phyloP scores from a whole-genome alignment of 768 basidiomycete species.

The Amanita fuliginea region DNA sequence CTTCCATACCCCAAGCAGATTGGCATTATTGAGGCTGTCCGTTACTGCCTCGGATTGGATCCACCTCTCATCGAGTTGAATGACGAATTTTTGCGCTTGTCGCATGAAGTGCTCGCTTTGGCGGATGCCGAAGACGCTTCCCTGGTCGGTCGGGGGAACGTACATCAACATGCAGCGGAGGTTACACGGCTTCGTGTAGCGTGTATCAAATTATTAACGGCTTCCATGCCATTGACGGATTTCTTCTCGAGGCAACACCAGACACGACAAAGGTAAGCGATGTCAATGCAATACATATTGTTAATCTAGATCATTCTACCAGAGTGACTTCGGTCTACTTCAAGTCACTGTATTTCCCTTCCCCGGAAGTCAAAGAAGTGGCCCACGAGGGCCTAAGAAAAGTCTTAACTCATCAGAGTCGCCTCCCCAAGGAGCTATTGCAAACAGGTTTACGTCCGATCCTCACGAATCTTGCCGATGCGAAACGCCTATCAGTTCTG shows the following conservation, averaged over 20 bases:
- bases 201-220: slow-evolving; percentile 86
- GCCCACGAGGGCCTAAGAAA: slow-evolving; percentile 88
- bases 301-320: slow-evolving; percentile 4
- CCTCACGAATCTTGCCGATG: slow-evolving; percentile 94
- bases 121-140: slow-evolving; percentile 93
- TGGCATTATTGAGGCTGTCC: slow-evolving; percentile 94
- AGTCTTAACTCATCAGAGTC: slow-evolving; percentile 81
- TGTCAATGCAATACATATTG: not conserved
- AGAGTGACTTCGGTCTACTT: slow-evolving; percentile 96
- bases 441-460: slow-evolving; percentile 95
- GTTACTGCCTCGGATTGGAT: slow-evolving; percentile 82
- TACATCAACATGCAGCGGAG: slow-evolving; percentile 70
- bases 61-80: slow-evolving; percentile 88
- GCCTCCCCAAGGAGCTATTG: slow-evolving; percentile 88
- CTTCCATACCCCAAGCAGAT: slow-evolving; percentile 93
- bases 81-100: slow-evolving; percentile 81
- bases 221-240: slow-evolving; percentile 91
- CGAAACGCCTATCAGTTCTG: slow-evolving; percentile 84
- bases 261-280: slow-evolving; percentile 67
- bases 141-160: slow-evolving; percentile 61
- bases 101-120: slow-evolving; percentile 89
- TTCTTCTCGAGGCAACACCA: slow-evolving; percentile 80
- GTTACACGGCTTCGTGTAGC: slow-evolving; percentile 86
- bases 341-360: slow-evolving; percentile 92
- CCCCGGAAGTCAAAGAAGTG: slow-evolving; percentile 86